Evolutionary conservation across 495 filamentous ascomycete species (phyloP).

Genomic region (Pseudomonodictys pantanalensis): DNA sequence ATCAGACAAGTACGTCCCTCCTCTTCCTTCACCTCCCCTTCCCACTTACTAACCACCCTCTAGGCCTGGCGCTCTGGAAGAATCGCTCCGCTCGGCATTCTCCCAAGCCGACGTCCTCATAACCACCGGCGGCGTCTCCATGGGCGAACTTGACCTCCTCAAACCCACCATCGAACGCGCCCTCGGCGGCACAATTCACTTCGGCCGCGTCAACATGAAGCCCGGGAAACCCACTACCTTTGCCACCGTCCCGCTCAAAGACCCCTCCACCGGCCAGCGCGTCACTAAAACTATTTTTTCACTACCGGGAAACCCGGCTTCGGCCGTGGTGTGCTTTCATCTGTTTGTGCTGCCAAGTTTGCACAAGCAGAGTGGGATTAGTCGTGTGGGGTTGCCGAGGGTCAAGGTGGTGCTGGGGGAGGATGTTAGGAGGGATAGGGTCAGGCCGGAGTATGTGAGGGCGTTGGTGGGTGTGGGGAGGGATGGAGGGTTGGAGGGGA

Average conservation of each 20-base stretch:
- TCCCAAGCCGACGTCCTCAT: conserved; percentile 77
- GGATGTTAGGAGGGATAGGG: conserved; percentile 66
- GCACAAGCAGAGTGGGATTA: conserved; percentile 63
- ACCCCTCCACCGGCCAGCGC: conserved; percentile 45
- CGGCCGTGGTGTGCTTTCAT: conserved; percentile 86
- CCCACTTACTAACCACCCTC: conserved; percentile 5
- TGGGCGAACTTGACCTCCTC: conserved; percentile 96
- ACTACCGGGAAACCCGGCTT: conserved; percentile 91
- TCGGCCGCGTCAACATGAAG: conserved; percentile 96
- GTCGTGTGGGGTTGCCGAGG: conserved; percentile 63
- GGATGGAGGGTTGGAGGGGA: conserved; percentile 71
- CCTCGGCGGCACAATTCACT: conserved; percentile 91
- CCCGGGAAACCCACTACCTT: conserved; percentile 97
- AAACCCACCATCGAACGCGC: conserved; percentile 94
- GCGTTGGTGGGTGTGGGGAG: conserved; percentile 58
- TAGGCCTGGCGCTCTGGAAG: conserved; percentile 67
- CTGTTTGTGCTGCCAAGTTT: conserved; percentile 89
- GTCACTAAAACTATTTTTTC: conserved; percentile 76
- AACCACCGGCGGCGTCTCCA: conserved; percentile 92
- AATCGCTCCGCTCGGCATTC: conserved; percentile 69
- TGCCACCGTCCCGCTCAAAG: conserved; percentile 72
- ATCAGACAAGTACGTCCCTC: conserved; percentile 58
- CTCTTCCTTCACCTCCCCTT: not conserved
- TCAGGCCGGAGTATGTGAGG: conserved; percentile 84
- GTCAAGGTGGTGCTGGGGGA: conserved; percentile 70